These are phyloP conservation scores for Brassica carinata DNA, from an alignment of 345 rosid genomes.

Conservation along the genomic window DNA sequence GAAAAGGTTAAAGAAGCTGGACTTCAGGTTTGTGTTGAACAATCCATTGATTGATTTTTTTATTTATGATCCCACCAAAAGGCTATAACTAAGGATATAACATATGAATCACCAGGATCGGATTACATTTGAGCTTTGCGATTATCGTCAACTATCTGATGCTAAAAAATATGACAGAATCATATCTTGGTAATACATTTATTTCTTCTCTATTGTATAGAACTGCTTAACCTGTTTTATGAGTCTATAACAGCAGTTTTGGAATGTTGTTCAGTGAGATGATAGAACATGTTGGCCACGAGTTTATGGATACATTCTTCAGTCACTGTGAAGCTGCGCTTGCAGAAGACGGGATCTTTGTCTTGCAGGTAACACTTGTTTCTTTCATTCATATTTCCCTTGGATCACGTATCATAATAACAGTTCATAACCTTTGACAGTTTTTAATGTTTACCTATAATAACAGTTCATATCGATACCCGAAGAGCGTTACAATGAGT, in stretches of 20 bases:
- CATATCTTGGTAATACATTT: conserved; percentile 60
- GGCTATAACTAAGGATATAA: background rate
- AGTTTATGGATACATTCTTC: conserved; percentile 75
- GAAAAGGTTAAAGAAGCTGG: conserved; percentile 76
- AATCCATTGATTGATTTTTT: background rate
- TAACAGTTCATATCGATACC: conserved; percentile 78
- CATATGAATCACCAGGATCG: conserved; percentile 44
- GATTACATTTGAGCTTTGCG: conserved; percentile 63
- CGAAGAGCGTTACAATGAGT: conserved; percentile 63
- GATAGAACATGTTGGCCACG: conserved; percentile 86
- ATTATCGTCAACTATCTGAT: conserved; percentile 54
- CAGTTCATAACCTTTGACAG: background rate
- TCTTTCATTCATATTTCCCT: background rate
- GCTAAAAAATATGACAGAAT: conserved; percentile 45
- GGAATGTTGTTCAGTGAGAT: conserved; percentile 62
- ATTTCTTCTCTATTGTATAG: background rate
- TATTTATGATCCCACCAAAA: background rate
- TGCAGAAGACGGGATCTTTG: conserved; percentile 69
- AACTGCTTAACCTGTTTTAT: background rate
- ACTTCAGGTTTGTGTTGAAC: conserved; percentile 54
- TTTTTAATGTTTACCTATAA: background rate
- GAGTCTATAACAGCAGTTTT: background rate
- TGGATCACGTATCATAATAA: background rate
- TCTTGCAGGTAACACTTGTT: conserved; percentile 59
- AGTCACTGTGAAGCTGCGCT: conserved; percentile 65